These are phyloP conservation scores for Fusarium poae DNA, from an alignment of 2,329 filamentous ascomycete genomes.

Conservation along the genomic window DNA sequence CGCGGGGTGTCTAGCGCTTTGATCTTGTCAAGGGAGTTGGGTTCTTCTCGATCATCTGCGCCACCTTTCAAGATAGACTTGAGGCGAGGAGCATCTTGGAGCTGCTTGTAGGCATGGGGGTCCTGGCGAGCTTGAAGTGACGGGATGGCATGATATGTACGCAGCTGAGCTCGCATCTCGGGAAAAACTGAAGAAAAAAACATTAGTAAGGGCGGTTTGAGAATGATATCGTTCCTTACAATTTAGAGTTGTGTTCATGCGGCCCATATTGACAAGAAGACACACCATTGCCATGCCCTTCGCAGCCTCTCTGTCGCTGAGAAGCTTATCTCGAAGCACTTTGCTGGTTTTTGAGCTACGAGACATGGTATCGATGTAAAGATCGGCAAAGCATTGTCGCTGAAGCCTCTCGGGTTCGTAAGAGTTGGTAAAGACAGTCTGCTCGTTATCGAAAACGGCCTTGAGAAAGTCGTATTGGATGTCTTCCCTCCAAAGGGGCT, in stretches of 20 bases:
- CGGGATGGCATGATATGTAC: slow-evolving; percentile 98
- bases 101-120: slow-evolving; percentile 94
- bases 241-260: slow-evolving; percentile 99
- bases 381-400: slow-evolving; percentile 87
- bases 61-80: slow-evolving; percentile 98
- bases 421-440: slow-evolving; percentile 87
- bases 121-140: slow-evolving; percentile 96
- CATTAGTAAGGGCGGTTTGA: slow-evolving; percentile 24
- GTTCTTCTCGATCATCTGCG: slow-evolving; percentile 89
- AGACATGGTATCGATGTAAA: slow-evolving; percentile 99
- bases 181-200: slow-evolving; percentile 93
- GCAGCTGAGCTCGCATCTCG: slow-evolving; percentile 97
- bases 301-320: slow-evolving; percentile 90
- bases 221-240: slow-evolving; percentile 68
- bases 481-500: slow-evolving; percentile 87
- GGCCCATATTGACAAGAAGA: slow-evolving; percentile 93
- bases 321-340: slow-evolving; percentile 94
- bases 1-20: slow-evolving; percentile 74
- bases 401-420: slow-evolving; percentile 74
- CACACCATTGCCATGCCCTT: slow-evolving; percentile 99
- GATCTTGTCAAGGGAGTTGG: slow-evolving; percentile 85
- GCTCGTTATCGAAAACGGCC: slow-evolving; percentile 81
- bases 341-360: slow-evolving; percentile 99
- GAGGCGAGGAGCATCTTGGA: slow-evolving; percentile 94
- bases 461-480: slow-evolving; percentile 90